Percentiles rank a stretch among this genome's conserved stretches.
phyloP scores from a whole-genome alignment of 129 eudicot species.

The Artemisia annua region DNA sequence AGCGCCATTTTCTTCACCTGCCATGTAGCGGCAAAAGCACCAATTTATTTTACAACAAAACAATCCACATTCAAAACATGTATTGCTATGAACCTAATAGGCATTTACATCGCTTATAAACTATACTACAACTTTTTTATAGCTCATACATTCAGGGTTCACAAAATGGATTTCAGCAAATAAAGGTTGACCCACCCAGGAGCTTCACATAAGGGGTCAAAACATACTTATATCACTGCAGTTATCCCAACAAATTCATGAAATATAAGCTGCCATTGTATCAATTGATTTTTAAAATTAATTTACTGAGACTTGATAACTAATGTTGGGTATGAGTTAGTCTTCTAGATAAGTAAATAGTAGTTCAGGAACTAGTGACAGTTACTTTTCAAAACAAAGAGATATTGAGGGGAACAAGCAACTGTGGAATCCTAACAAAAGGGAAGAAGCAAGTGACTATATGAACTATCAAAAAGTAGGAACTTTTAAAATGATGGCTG shows the following conservation, averaged over 20 bases:
- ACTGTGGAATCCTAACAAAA: too few species aligned
- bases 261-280: too few species aligned
- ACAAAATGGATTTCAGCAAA: not conserved
- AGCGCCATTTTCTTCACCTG: constrained; percentile 61
- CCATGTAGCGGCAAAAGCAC: not conserved
- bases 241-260: not conserved
- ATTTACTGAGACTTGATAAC: too few species aligned
- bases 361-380: not conserved
- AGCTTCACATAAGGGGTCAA: too few species aligned
- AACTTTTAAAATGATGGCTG: not conserved
- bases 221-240: too few species aligned
- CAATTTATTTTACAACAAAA: not conserved
- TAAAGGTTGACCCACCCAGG: too few species aligned
- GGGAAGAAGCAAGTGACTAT: too few species aligned
- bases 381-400: too few species aligned
- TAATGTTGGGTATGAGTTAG: too few species aligned
- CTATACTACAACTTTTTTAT: not conserved
- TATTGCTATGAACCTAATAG: not conserved
- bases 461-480: too few species aligned
- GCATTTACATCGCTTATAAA: not conserved
- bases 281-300: not conserved
- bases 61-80: not conserved
- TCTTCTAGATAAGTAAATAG: not conserved
- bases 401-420: too few species aligned
- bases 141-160: not conserved